Conservation (phyloP, 2,329 filamentous ascomycete genomes). For the Diaporthe velutina region DNA sequence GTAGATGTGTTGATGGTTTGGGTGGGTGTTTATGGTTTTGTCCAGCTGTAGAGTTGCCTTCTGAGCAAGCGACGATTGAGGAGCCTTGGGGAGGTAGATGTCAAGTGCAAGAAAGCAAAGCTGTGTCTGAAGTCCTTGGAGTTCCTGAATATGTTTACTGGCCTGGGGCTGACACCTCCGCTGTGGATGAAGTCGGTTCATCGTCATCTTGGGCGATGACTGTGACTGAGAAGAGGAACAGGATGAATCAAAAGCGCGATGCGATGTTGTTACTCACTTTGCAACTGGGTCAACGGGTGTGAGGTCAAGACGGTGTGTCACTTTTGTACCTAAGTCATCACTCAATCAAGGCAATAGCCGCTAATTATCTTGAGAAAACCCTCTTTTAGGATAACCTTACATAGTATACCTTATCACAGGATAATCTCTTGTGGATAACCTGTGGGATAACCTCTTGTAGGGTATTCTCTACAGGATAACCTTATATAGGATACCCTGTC, state of each 20-base stretch:
- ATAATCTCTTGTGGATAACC: too few species aligned
- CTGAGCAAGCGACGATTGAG: not conserved
- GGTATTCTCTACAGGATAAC: too few species aligned
- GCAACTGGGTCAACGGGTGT: not conserved
- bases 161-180: not conserved
- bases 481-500: too few species aligned
- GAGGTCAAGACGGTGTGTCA: not conserved
- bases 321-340: not conserved
- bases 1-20: not conserved
- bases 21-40: not conserved
- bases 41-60: too few species aligned
- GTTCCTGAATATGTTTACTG: not conserved
- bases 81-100: too few species aligned
- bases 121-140: not conserved
- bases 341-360: not conserved
- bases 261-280: not conserved
- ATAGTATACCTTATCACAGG: too few species aligned
- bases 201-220: not conserved
- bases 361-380: not conserved
- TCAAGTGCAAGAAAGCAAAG: not conserved
- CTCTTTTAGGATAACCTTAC: too few species aligned
- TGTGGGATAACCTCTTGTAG: too few species aligned
- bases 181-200: not conserved
- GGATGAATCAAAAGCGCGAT: not conserved
- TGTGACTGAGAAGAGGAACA: not conserved